phyloP scores from a whole-genome alignment of 1,139 yeast species.

The Kodamaea ohmeri region DNA sequence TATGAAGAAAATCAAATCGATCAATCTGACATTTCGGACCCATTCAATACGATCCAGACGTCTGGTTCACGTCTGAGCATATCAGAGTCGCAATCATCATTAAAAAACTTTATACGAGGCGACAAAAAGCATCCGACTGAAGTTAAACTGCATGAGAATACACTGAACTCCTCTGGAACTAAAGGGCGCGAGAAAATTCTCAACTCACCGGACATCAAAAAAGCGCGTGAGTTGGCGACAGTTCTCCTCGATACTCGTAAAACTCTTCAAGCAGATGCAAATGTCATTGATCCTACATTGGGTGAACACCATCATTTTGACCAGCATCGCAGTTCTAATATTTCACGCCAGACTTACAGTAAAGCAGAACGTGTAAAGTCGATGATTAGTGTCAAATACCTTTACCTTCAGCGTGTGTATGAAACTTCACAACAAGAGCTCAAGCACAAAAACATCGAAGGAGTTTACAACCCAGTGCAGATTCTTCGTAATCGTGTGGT shows the following conservation, averaged over 20 bases:
- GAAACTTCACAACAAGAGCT: conserved; percentile 14
- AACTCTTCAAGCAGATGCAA: conserved; percentile 40
- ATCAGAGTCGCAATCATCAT: no score
- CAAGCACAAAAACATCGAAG: conserved; percentile 53
- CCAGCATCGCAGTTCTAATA: conserved; percentile 14
- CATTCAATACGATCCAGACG: no score
- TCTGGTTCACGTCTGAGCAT: no score
- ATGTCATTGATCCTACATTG: conserved; percentile 32
- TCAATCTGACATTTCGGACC: no score
- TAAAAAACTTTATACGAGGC: no score
- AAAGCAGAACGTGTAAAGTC: conserved; percentile 55
- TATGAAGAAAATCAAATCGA: no score
- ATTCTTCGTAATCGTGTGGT: conserved; percentile 67
- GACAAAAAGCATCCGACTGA: no score
- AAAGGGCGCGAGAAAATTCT: no score
- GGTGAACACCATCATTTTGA: conserved; percentile 14
- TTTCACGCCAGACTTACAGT: conserved; percentile 40
- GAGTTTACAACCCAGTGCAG: conserved; percentile 78
- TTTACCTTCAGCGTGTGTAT: conserved; percentile 42
- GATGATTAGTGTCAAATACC: conserved; percentile 51
- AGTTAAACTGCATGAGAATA: no score
- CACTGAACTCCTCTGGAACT: no score
- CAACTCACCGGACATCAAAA: conserved; percentile 22
- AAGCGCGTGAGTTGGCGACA: conserved; percentile 43
- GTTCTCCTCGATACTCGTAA: conserved; percentile 44